Evolutionary conservation across 179 eudicot species (phyloP).

Genomic region (Beta macrorhiza): DNA sequence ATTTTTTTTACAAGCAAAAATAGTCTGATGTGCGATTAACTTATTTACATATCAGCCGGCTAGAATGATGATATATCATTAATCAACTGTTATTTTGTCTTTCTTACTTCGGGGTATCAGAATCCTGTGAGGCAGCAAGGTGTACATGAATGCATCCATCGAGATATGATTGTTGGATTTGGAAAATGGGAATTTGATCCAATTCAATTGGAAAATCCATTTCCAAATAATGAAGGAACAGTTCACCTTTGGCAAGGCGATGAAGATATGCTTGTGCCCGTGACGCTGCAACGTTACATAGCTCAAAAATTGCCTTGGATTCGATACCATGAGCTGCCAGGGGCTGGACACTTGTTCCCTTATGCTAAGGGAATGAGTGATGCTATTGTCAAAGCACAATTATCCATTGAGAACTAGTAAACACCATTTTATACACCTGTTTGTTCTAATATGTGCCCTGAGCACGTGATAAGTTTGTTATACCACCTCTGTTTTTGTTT

Average conservation of each 20-base stretch:
- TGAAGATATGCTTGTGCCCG: slow-evolving; percentile 46
- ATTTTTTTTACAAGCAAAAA: no score
- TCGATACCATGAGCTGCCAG: slow-evolving; percentile 36
- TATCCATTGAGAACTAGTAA: slow-evolving; percentile 17
- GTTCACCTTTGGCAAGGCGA: slow-evolving; percentile 55
- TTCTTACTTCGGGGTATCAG: slow-evolving; percentile 3
- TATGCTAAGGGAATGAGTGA: slow-evolving; percentile 35
- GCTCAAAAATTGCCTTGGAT: slow-evolving; percentile 39
- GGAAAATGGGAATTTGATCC: slow-evolving; percentile 50
- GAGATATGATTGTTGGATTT: slow-evolving; percentile 44
- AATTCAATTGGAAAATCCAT: slow-evolving; percentile 36
- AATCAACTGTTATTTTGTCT: neutral
- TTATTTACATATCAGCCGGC: neutral
- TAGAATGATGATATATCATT: no score
- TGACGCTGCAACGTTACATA: slow-evolving; percentile 28
- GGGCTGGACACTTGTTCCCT: slow-evolving; percentile 43
- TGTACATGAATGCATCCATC: slow-evolving; percentile 35
- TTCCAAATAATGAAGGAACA: slow-evolving; percentile 35
- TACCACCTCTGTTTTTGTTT: no score
- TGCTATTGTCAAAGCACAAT: slow-evolving; percentile 35
- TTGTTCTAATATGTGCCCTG: no score
- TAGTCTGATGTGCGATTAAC: no score
- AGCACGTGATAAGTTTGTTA: no score
- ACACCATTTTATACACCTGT: neutral
- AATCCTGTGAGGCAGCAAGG: slow-evolving; percentile 44